A percentile compares a stretch with the other conserved stretches of the same genome.
Conservation (phyloP, 805 yeast genomes). For the Metschnikowia reukaufii region DNA sequence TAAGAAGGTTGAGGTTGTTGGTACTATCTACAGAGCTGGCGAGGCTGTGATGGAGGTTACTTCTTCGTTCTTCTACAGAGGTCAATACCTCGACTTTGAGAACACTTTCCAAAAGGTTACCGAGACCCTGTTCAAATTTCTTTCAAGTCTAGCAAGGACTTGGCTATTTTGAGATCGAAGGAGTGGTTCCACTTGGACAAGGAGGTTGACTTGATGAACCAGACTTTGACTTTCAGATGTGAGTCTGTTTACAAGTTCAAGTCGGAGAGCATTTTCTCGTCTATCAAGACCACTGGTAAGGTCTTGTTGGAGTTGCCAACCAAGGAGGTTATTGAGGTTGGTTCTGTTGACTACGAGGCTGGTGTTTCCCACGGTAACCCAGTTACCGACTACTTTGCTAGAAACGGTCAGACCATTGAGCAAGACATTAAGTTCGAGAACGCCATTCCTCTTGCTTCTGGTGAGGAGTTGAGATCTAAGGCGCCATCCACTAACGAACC, state of each 20-base stretch:
- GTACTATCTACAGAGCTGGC: slow-evolving; percentile 75
- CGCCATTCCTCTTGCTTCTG: slow-evolving; percentile 77
- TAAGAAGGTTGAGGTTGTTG: slow-evolving; percentile 93
- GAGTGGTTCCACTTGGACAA: slow-evolving; percentile 94
- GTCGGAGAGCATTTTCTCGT: slow-evolving; percentile 69
- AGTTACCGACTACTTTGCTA: slow-evolving; percentile 85
- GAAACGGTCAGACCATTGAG: slow-evolving; percentile 92
- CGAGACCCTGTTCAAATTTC: slow-evolving; percentile 85
- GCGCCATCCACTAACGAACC: slow-evolving; percentile 97
- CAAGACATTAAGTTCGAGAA: slow-evolving; percentile 90
- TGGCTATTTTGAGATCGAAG: slow-evolving; percentile 90
- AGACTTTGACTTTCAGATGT: slow-evolving; percentile 85
- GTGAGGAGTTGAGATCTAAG: slow-evolving; percentile 61
- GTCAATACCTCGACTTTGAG: slow-evolving; percentile 80
- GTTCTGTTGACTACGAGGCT: slow-evolving; percentile 82
- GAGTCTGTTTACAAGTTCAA: slow-evolving; percentile 82
- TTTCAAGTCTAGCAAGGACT: slow-evolving; percentile 76
- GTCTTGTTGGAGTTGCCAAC: slow-evolving; percentile 88
- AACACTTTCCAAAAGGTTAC: slow-evolving; percentile 87
- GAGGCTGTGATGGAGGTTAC: slow-evolving; percentile 88
- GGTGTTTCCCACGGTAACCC: slow-evolving; percentile 97
- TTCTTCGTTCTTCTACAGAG: slow-evolving; percentile 96
- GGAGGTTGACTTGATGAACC: slow-evolving; percentile 67
- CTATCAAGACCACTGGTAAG: slow-evolving; percentile 82
- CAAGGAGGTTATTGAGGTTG: slow-evolving; percentile 82